Evolutionary conservation across 1,139 yeast species (phyloP), one percentile per base, ranked within the genome.

Genomic region (Blastobotrys proliferans): DNA sequence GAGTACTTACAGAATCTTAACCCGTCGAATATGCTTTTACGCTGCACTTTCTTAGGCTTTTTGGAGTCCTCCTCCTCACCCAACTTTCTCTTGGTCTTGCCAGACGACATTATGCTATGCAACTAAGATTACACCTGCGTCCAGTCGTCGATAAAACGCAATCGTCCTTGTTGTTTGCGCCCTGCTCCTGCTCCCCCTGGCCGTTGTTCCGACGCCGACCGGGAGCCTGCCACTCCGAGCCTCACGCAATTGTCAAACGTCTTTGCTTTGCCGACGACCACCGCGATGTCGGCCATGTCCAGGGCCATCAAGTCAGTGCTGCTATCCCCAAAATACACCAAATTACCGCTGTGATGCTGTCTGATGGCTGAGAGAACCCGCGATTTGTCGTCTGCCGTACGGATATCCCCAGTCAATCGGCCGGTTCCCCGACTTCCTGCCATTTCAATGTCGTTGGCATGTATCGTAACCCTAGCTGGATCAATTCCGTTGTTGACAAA

Each of bases 301-400:
- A 81, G 60, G 1, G 81, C 72, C 29, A 79, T 60, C 13, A 81
- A 62, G 60, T 83, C 92, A 0, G 85, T 79, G 1, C 74, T 54
- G 48, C 85, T 78, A 54, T 83, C 92, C 1, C 92, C 92, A 13
- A 81, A 64, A 54, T 81, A 82, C 11, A 20, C 27, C 21, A 34
- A n/a, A 16, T 34, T 22, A 3, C 18, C 11, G 6, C 28, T 17
- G 11, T 11, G 6, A 6, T 34, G n/a, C n/a, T 20, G 16, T 3
- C 9, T 18, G 6, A 24, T 11, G 13, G 13, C 11, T 3, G 21
- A 27, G n/a, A 34, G 13, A 13, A 34, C 6, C 8, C 28, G 18
- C 13, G 64, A 61, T 56, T 82, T 82, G 56, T 82, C 86, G 5
- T 58, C 56, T 0, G 83, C 84, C 0, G 85, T 80, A 17, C 84